Evolutionary conservation across 768 basidiomycete species (phyloP), one percentile per base, ranked within the genome.

Genomic region (Tylopilus sp.): DNA sequence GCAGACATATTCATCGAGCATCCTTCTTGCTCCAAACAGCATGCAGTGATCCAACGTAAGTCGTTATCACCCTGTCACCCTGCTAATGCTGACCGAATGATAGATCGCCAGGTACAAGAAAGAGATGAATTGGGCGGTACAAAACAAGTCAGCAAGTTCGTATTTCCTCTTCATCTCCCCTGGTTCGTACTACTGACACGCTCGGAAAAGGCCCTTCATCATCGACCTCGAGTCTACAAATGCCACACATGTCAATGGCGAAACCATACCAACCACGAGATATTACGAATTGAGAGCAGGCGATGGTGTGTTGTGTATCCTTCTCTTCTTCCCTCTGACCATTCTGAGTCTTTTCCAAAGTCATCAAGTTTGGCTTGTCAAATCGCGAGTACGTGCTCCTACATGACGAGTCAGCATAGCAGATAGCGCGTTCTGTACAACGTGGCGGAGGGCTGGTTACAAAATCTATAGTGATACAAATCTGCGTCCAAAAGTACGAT

Each of bases 151-250:
- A 80, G 91, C 40, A 99, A 98, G 95, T 95, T 43, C 40, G 90
- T 78, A 8, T 18, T 47, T 42, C 20, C 13, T 18, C 20, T 17
- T 18, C 31, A 8, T 38, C 48, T n/a, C n/a, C n/a, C n/a, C n/a
- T 33, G 12, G 11, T 26, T 25, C 33, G 21, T 55, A 18, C 35
- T 33, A 20, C 22, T 57, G 31, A 64, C 12, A 21, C 31, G 54
- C 21, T 40, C 30, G 25, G 18, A 47, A 98, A 47, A 98, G 94
- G 64, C 94, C 97, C 1, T 99, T 94, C 68, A 81, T 99, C 44
- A 97, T 99, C 53, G 97, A 99, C 71, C 81, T 99, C 9, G 95
- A 99, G 60, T 97, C 94, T n/a, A 98, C 97, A 3, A 99, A 99
- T 65, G 85, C 90, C 2, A 98, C 97, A 0, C 77, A 81, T 58